Percentiles rank a stretch among this genome's conserved stretches.
phyloP scores from a whole-genome alignment of 139 green algal genomes.

The Bryopsis sp. region DNA sequence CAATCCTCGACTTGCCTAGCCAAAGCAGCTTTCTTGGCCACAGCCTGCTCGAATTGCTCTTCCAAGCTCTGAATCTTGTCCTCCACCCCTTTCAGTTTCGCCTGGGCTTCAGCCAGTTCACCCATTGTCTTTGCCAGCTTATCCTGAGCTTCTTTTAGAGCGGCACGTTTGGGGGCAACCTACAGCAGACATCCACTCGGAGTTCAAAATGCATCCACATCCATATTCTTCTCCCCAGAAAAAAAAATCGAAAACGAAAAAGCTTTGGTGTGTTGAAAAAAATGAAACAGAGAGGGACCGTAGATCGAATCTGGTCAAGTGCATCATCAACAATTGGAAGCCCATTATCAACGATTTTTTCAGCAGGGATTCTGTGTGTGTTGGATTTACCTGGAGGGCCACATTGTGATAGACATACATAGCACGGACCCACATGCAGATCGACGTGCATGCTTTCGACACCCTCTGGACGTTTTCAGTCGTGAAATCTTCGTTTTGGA shows the following conservation, averaged over 20 bases:
- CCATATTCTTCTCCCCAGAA: background rate
- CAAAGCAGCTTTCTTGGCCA: constrained; percentile 60
- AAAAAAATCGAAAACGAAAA: too few relatives aligned
- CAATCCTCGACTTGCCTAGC: constrained; percentile 51
- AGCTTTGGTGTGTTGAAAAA: too few relatives aligned
- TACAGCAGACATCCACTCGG: constrained; percentile 16
- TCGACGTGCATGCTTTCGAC: constrained; percentile 79
- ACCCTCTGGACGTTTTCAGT: constrained; percentile 57
- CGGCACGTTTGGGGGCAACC: constrained; percentile 63
- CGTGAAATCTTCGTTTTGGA: constrained; percentile 64
- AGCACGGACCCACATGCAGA: constrained; percentile 75
- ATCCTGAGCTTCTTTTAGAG: constrained; percentile 40
- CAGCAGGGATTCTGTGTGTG: background rate
- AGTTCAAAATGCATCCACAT: background rate
- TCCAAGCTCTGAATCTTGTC: constrained; percentile 63
- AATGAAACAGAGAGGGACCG: background rate
- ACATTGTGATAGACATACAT: constrained; percentile 81
- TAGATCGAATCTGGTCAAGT: background rate
- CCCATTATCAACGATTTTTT: constrained; percentile 16
- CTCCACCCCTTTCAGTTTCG: constrained; percentile 51
- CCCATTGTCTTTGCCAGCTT: constrained; percentile 48
- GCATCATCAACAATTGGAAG: too few relatives aligned
- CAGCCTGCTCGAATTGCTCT: constrained; percentile 47
- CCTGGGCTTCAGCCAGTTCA: constrained; percentile 34
- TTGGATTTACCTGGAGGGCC: constrained; percentile 32